phyloP scores from a whole-genome alignment of 805 yeast species.

The Priceomyces haplophilus region DNA sequence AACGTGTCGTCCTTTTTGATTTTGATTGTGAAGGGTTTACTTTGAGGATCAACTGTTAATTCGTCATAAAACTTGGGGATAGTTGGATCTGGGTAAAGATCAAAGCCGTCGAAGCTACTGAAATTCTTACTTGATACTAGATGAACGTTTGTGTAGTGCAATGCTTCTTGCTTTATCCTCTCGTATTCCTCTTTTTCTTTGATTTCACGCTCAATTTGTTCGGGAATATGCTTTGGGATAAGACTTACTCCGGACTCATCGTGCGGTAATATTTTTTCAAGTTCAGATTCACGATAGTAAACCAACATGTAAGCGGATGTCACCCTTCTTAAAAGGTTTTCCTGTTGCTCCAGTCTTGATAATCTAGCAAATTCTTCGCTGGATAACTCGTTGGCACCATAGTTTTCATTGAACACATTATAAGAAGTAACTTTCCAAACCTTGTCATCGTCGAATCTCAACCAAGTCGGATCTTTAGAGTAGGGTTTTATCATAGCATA shows the following conservation, averaged over 20 bases:
- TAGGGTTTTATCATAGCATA: constrained; percentile 90
- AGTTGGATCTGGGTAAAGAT: constrained; percentile 64
- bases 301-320: constrained; percentile 98
- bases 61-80: constrained; percentile 44
- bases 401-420: constrained; percentile 90
- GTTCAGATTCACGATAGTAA: constrained; percentile 66
- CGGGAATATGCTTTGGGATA: constrained; percentile 64
- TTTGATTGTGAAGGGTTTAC: constrained; percentile 49
- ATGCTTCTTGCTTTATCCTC: constrained; percentile 63
- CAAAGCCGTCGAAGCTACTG: constrained; percentile 66
- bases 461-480: constrained; percentile 65
- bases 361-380: constrained; percentile 48
- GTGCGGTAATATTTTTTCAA: constrained; percentile 57
- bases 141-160: constrained; percentile 46
- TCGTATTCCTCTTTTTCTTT: constrained; percentile 53
- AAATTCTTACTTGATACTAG: constrained; percentile 56
- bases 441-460: constrained; percentile 90
- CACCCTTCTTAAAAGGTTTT: constrained; percentile 65
- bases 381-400: constrained; percentile 68
- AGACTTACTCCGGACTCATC: constrained; percentile 43
- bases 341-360: constrained; percentile 59
- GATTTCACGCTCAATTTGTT: constrained; percentile 60
- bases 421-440: constrained; percentile 82
- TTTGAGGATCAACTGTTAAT: constrained; percentile 44
- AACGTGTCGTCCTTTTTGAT: constrained; percentile 57